Evolutionary conservation across 2,329 filamentous ascomycete genomes (phyloP).

Genomic region (Curvularia hawaiiensis): DNA sequence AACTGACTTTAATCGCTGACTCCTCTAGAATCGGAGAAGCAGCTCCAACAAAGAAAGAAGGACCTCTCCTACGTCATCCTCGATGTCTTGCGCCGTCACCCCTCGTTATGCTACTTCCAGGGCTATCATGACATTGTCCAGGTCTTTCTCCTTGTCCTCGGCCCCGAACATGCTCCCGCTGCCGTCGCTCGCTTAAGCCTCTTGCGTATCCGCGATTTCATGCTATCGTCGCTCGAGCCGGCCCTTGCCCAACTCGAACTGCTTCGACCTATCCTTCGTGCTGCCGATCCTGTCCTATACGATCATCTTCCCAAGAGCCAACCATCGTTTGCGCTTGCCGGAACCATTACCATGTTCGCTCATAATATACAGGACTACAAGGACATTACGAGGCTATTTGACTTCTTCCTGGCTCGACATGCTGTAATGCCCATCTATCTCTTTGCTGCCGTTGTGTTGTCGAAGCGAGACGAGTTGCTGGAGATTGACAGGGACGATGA

Average conservation of each 20-base stretch:
- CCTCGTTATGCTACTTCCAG: conserved; percentile 93
- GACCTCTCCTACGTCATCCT: conserved; percentile 82
- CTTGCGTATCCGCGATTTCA: conserved; percentile 93
- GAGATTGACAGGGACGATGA: conserved; percentile 75
- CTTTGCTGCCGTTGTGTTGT: conserved; percentile 77
- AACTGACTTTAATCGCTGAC: conserved; percentile 15
- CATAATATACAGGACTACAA: conserved; percentile 92
- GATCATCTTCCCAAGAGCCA: conserved; percentile 76
- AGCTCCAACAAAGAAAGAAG: conserved; percentile 72
- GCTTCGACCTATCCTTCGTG: conserved; percentile 78
- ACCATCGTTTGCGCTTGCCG: conserved; percentile 92
- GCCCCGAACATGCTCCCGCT: conserved; percentile 62
- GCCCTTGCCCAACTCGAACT: conserved; percentile 85
- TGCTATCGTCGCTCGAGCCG: conserved; percentile 85
- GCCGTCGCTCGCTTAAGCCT: conserved; percentile 82
- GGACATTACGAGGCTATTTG: conserved; percentile 89
- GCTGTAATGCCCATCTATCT: conserved; percentile 91
- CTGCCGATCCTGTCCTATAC: conserved; percentile 73
- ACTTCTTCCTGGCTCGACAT: conserved; percentile 85
- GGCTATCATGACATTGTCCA: conserved; percentile 99
- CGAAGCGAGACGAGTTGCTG: conserved; percentile 82
- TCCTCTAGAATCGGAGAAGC: conserved; percentile 70
- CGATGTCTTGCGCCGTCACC: conserved; percentile 77
- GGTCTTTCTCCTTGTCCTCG: conserved; percentile 87
- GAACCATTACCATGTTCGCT: conserved; percentile 92